Percentiles rank a stretch among this genome's conserved stretches.
Conservation (phyloP, 306 rosid genomes). For the Glycine latifolia region DNA sequence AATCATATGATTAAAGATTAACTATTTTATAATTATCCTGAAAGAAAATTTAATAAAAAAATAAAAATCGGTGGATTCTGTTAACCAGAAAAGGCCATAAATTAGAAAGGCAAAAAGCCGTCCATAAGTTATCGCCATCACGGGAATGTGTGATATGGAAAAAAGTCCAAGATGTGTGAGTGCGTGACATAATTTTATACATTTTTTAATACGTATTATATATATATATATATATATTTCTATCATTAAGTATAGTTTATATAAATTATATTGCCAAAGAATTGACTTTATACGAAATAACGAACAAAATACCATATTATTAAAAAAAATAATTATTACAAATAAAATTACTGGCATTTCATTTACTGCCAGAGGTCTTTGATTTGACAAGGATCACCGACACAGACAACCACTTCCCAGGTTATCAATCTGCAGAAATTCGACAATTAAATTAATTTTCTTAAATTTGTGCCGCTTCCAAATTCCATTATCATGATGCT, state of each 20-base stretch:
- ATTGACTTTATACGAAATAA: not conserved
- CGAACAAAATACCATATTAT: not conserved
- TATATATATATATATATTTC: not conserved
- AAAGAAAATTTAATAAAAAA: not conserved
- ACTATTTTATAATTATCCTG: not conserved
- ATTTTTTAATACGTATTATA: not conserved
- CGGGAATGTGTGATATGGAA: constrained; percentile 45
- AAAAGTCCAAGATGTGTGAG: constrained; percentile 37
- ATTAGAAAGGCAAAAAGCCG: constrained; percentile 39
- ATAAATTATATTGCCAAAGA: not conserved
- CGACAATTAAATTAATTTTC: not conserved
- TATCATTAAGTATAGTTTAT: not conserved
- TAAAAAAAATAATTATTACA: not conserved
- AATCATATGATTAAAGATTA: not conserved
- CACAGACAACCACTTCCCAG: not conserved
- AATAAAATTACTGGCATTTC: not conserved
- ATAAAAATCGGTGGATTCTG: constrained; percentile 34
- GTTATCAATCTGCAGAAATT: not conserved
- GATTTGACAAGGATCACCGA: constrained; percentile 13
- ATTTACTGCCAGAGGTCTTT: not conserved
- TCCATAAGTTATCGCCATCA: constrained; percentile 49
- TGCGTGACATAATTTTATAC: constrained; percentile 36
- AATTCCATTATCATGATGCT: not conserved
- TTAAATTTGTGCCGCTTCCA: not conserved
- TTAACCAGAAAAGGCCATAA: constrained; percentile 38